Evolutionary conservation across 257 asterid species (phyloP), one percentile per base, ranked within the genome.

Genomic region (Jacaranda mimosifolia): DNA sequence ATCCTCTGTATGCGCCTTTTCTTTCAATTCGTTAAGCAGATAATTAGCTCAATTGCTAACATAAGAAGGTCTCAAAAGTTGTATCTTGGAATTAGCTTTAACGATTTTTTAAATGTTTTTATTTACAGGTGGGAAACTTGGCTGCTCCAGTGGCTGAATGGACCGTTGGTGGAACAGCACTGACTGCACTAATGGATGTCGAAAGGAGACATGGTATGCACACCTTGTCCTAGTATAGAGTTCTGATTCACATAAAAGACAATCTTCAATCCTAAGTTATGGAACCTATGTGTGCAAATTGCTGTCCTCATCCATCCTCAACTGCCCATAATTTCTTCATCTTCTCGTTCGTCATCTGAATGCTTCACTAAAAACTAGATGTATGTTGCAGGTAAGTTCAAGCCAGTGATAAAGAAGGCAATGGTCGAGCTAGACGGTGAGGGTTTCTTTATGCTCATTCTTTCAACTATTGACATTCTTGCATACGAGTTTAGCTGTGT

Each of bases 371-470:
- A 62, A 45, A 45, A 58, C 49, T 42, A 11, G 11, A 57, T 63
- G 14, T 59, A 58, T 56, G 43, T 64, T 83, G 62, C 84, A 91
- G 93, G 97, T 64, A 91, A 91, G 77, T 89, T 87, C 89, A 91
- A 89, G 85, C 97, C 93, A 8, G 95, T 89, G 86, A 89, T 91
- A 35, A 89, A 91, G 83, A 91, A 89, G 77, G 97, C 95, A 64
- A 91, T 89, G 97, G 97, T 89, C 73, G 95, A 91, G 84, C 89
- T 91, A 76, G 92, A 89, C 21, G 97, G 93, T 91, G 55, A 49
- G 83, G 78, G 60, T 35, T 60, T 45, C 36, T 70, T 53, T 32
- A n/a, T 59, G 36, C 32, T 14, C 6, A 3, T 21, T 32, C 51
- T 18, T 46, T 77, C 43, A 58, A 56, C 19, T 12, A 63, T 68